Percentiles rank a stretch among this genome's conserved stretches.
Conservation (phyloP, 2,329 filamentous ascomycete species). For the Aspergillus proliferans region DNA sequence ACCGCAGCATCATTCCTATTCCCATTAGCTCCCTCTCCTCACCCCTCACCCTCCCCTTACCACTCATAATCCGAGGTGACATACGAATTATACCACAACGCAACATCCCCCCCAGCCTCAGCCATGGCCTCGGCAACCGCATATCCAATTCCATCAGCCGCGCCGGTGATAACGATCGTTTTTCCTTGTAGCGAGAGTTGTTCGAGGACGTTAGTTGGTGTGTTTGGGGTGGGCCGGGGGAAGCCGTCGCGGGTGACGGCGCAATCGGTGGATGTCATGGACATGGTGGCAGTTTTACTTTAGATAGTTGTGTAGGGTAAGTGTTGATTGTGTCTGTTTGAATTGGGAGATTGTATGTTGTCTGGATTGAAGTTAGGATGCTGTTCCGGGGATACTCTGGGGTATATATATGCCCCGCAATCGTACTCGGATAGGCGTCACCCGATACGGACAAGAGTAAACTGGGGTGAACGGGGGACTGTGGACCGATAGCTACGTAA, state of each 20-base stretch:
- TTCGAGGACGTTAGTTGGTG: constrained; percentile 39
- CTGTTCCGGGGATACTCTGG: too few relatives aligned
- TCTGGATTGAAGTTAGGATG: too few relatives aligned
- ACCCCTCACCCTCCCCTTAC: neutral
- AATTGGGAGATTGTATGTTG: too few relatives aligned
- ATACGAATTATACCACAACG: constrained; percentile 36
- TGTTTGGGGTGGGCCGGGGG: constrained; percentile 35
- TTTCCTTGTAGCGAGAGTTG: constrained; percentile 40
- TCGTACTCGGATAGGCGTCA: too few relatives aligned
- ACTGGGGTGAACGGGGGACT: too few relatives aligned
- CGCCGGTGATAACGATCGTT: constrained; percentile 40
- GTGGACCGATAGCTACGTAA: too few relatives aligned
- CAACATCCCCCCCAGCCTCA: constrained; percentile 41
- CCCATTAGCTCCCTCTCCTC: neutral
- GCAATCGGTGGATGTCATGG: constrained; percentile 32
- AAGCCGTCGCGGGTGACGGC: constrained; percentile 26
- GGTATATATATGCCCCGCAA: too few relatives aligned
- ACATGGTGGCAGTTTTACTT: constrained; percentile 25
- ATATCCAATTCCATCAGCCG: constrained; percentile 42
- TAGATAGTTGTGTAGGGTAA: too few relatives aligned
- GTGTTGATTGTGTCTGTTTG: neutral
- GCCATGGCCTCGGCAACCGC: constrained; percentile 43
- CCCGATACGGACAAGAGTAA: too few relatives aligned
- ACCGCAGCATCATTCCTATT: constrained; percentile 30
- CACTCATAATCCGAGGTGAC: constrained; percentile 1